Evolutionary conservation across 1,139 yeast species (phyloP).

Genomic region (Taphrina betulina): DNA sequence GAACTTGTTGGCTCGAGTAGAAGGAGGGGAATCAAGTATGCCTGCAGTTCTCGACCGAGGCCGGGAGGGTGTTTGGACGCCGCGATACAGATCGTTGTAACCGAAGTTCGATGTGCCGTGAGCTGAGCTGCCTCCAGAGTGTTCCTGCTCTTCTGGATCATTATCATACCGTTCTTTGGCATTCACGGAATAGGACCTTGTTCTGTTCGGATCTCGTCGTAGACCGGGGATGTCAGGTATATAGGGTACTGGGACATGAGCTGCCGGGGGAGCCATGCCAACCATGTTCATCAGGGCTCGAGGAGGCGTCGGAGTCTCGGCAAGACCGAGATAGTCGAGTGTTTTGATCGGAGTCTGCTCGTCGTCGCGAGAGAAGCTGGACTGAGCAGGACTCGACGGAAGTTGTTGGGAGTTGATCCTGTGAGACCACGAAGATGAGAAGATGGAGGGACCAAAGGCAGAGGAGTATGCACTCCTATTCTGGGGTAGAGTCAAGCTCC

Average conservation of each 20-base stretch:
- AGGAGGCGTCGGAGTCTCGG: conserved; percentile 36
- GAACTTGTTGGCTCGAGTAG: conserved; percentile 30
- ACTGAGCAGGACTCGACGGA: conserved; percentile 35
- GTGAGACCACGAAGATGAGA: conserved; percentile 40
- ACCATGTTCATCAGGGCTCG: conserved; percentile 21
- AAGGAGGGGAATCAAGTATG: conserved; percentile 30
- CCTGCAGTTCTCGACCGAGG: conserved; percentile 34
- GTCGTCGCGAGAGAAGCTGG: conserved; percentile 35
- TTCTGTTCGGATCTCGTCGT: conserved; percentile 45
- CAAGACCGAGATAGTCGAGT: conserved; percentile 39
- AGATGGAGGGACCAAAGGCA: conserved; percentile 44
- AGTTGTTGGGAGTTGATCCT: conserved; percentile 31
- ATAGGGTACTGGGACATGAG: conserved; percentile 13
- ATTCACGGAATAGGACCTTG: conserved; percentile 47
- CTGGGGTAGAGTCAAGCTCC: conserved; percentile 44
- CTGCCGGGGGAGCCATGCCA: conserved; percentile 10
- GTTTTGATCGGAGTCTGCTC: conserved; percentile 38
- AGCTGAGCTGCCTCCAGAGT: background rate
- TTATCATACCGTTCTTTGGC: conserved; percentile 39
- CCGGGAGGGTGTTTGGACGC: conserved; percentile 35
- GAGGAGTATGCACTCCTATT: conserved; percentile 41
- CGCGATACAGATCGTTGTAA: conserved; percentile 24
- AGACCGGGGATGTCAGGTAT: conserved; percentile 41
- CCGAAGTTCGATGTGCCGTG: background rate
- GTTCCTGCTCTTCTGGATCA: conserved; percentile 17